Conservation (phyloP, 768 basidiomycete genomes). For the Lactarius pseudohatsudake region DNA sequence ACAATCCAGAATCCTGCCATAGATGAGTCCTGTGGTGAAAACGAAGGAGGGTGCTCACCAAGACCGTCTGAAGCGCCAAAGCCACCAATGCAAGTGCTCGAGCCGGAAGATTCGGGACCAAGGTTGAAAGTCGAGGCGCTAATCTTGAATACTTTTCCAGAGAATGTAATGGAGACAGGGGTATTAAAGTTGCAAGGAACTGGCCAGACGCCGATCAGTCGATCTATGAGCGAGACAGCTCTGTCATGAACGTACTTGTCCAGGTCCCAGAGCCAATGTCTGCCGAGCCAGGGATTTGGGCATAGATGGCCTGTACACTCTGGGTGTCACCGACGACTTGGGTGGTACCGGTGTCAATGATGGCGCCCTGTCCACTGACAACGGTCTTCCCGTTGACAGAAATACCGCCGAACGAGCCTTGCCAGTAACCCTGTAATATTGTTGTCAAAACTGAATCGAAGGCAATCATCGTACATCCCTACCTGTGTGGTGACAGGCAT, state of each 20-base stretch:
- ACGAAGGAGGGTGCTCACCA: neutral
- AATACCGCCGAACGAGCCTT: constrained; percentile 32
- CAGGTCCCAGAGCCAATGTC: neutral
- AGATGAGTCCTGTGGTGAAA: too few species aligned
- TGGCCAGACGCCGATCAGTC: neutral
- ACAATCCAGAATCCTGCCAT: neutral
- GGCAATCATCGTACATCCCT: constrained; percentile 14
- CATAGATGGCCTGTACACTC: neutral
- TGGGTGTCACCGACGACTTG: constrained; percentile 31
- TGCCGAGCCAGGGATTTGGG: neutral
- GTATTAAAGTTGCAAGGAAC: neutral
- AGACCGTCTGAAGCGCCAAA: neutral
- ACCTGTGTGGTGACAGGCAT: constrained; percentile 10
- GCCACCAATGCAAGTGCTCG: neutral
- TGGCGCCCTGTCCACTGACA: constrained; percentile 20
- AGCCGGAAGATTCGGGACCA: neutral
- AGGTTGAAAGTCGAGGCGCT: neutral
- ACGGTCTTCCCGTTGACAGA: constrained; percentile 29
- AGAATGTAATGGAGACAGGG: neutral
- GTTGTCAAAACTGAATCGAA: constrained; percentile 33
- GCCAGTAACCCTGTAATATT: constrained; percentile 16
- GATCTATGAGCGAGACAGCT: neutral
- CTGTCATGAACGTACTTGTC: neutral
- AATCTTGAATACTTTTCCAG: neutral
- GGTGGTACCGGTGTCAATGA: constrained; percentile 38